Percentiles rank a stretch among this genome's conserved stretches.
These are phyloP conservation scores for Adansonia grandidieri DNA, from an alignment of 441 rosid species.

Conservation along the genomic window DNA sequence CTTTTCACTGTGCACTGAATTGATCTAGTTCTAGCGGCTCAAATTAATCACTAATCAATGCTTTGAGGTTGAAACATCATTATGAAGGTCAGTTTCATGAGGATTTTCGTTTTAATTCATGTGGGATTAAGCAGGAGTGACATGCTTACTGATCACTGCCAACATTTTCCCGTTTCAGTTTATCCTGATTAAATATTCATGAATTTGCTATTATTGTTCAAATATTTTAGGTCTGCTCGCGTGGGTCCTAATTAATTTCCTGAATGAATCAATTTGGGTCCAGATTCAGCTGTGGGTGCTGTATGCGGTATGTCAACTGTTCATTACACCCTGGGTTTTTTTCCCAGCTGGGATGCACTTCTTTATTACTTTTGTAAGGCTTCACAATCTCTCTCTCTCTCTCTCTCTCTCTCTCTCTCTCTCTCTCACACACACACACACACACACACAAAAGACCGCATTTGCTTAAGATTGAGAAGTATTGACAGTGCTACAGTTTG, in stretches of 20 bases:
- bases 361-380: background rate
- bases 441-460: too few species aligned
- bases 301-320: background rate
- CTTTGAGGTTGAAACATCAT: constrained; percentile 15
- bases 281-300: background rate
- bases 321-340: background rate
- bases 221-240: background rate
- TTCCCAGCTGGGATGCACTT: constrained; percentile 5
- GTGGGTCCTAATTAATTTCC: constrained; percentile 20
- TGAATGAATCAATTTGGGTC: background rate
- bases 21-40: background rate
- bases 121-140: constrained; percentile 5
- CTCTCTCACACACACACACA: too few species aligned
- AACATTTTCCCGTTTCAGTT: background rate
- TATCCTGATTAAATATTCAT: background rate
- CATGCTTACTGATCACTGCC: background rate
- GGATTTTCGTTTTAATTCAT: constrained; percentile 2
- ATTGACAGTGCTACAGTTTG: background rate
- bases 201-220: constrained; percentile 6
- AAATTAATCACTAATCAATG: background rate
- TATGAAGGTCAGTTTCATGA: background rate
- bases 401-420: too few species aligned
- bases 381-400: background rate
- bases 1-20: background rate
- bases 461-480: background rate